Evolutionary conservation across 768 basidiomycete genomes (phyloP), one percentile per base, ranked within the genome.

Genomic region (Tubosaeta sp.): DNA sequence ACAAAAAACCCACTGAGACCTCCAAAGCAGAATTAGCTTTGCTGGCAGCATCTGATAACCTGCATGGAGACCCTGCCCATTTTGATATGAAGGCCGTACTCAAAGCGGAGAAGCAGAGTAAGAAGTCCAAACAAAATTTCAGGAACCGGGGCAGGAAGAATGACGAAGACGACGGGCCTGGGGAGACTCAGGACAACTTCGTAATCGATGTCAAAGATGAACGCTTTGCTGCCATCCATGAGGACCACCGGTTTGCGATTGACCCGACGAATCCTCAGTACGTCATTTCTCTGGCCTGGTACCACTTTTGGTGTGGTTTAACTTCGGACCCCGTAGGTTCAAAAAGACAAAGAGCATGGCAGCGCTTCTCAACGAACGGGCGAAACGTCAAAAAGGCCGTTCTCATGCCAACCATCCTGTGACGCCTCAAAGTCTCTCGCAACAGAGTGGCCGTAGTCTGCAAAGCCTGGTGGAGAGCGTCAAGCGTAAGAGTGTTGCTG

Each of bases 191-290:
- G 64, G 84, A 86, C 46, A 81, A 84, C 53, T 98, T 98, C 67
- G 67, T 75, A 38, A 82, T 98, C 60, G 76, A 99, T 64, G 83
- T 94, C 53, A 79, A 80, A 59, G 96, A 99, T 62, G 80, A 85
- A 10, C 86, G 96, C 14, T 98, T 98, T 77, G 82, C 82, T 63
- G 85, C 80, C 19, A 63, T 98, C 39, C 88, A 93, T 60, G 91
- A 96, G 59, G 87, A 97, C 62, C 84, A 90, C 60, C 80, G 85
- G 29, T 98, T 90, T 57, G 94, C 95, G 0, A 94, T 99, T 57
- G 96, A 99, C 68, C 95, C 96, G 18, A 89, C 82, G 47, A 90
- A 97, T 71, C 93, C 95, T 65, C 90, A 85, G 95, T 96, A 63
- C 57, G 93, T 77, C 16, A 0, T 21, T 27, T 50, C 34, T 30